Base-by-base conservation (phyloP, 805 yeast genomes). In the Kodamaea leandrae region DNA sequence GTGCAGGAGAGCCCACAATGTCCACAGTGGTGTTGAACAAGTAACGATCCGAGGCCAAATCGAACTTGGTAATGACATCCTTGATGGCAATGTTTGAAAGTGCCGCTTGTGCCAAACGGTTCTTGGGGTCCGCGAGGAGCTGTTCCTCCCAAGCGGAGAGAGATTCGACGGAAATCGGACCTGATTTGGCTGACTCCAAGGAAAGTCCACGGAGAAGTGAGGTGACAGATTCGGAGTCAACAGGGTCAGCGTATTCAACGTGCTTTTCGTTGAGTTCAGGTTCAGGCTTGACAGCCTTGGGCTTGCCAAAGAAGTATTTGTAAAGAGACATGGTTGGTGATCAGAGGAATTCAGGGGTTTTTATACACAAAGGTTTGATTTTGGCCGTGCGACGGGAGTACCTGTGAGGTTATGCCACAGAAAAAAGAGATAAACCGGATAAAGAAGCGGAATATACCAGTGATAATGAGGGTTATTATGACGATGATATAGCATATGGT, bases 61-160 rank as follows among this genome's bases (percentile, higher is more conserved):
- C 14, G 17, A 17, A 15, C 16, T 33, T 26, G 8, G 18, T 9
- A 10, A 33, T 28, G 27, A 57, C 60, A 41, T 59, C 57, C 32
- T 55, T 54, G 52, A 78, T 68, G 32, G 66, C 66, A 42, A 72
- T 71, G 16, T 71, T 71, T 2, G 78, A 69, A 51, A 79, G 64
- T 2, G 82, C 80, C 47, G 73, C 74, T 47, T 78, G 72, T 5
- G 80, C 79, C 42, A 79, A 60, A 42, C 58, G 55, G 53, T 78
- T 78, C 52, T 77, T 77, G 4, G 74, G 70, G 48, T 73, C 74
- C 3, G 71, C 44, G 6, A 64, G 48, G 37, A 79, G 61, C 1
- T 64, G 65, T 1, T 58, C 42, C 48, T 76, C 74, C 83, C 83
- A 79, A 3, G 45, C 19, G 13, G 41, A 17, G 24, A 47, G 43